These are phyloP conservation scores for Sclerotinia sclerotiorum DNA, from an alignment of 2,329 filamentous ascomycete genomes.

Conservation along the genomic window DNA sequence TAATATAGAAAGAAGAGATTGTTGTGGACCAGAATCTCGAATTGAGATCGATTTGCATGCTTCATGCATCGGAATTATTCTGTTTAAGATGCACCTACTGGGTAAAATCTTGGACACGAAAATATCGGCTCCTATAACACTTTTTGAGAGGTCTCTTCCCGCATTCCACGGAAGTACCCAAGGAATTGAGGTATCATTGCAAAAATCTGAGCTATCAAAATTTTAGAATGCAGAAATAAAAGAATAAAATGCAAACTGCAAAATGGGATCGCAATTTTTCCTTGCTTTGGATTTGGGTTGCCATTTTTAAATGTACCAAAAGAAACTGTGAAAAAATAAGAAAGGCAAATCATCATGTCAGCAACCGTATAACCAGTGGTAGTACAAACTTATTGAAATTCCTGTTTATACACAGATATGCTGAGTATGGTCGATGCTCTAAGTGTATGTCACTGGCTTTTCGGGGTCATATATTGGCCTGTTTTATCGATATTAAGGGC, in stretches of 20 bases:
- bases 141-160: neutral
- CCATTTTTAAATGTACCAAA: neutral
- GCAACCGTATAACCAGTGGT: neutral
- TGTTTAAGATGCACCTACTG: conserved; percentile 11
- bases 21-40: neutral
- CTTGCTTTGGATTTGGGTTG: neutral
- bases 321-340: neutral
- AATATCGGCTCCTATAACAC: conserved; percentile 2
- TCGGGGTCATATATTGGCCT: neutral
- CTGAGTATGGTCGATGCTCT: no score
- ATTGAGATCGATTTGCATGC: conserved; percentile 1
- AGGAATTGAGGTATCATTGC: neutral
- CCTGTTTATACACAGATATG: neutral
- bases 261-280: neutral
- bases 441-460: neutral
- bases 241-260: neutral
- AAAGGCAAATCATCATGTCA: neutral
- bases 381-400: neutral
- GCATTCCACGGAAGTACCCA: neutral
- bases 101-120: conserved; percentile 3
- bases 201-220: conserved; percentile 15
- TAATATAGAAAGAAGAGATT: neutral
- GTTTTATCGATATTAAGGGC: neutral
- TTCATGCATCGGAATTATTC: neutral
- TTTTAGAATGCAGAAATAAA: neutral